These are phyloP conservation scores for Aureobasidium sp. DNA, from an alignment of 2,329 filamentous ascomycete genomes.

Conservation along the genomic window DNA sequence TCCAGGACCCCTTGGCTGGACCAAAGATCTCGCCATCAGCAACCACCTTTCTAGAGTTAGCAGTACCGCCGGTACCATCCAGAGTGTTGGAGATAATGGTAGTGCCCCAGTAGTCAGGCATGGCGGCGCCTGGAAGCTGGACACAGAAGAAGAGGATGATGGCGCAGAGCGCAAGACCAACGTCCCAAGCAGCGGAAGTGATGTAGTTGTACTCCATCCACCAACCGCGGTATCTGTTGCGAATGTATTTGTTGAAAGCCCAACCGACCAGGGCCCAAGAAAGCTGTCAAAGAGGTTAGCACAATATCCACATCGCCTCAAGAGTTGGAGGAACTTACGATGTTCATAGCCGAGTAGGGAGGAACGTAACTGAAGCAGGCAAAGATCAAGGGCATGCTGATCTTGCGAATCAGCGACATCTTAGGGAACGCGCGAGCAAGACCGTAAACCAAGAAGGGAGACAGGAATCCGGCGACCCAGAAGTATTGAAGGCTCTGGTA, in stretches of 20 bases:
- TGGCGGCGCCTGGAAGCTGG: constrained; percentile 65
- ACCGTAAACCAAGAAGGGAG: constrained; percentile 66
- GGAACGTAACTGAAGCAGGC: constrained; percentile 79
- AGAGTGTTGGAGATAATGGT: constrained; percentile 42
- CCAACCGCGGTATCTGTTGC: constrained; percentile 61
- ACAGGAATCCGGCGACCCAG: constrained; percentile 66
- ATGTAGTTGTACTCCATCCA: constrained; percentile 93
- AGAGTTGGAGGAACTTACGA: constrained; percentile 8
- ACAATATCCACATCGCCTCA: no score
- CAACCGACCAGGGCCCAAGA: constrained; percentile 82
- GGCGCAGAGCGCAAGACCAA: constrained; percentile 71
- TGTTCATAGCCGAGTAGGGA: constrained; percentile 67
- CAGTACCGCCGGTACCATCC: constrained; percentile 13
- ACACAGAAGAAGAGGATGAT: constrained; percentile 84
- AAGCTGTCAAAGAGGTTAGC: neutral
- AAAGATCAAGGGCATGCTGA: constrained; percentile 58
- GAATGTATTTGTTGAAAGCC: constrained; percentile 70
- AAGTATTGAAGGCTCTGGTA: constrained; percentile 75
- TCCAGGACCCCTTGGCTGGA: constrained; percentile 29
- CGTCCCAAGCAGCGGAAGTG: constrained; percentile 72
- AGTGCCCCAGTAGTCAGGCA: constrained; percentile 79
- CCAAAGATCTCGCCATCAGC: constrained; percentile 57
- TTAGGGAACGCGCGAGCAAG: constrained; percentile 32
- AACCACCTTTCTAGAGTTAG: constrained; percentile 35
- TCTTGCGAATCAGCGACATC: constrained; percentile 13